phyloP scores from a whole-genome alignment of 768 basidiomycete genomes.

The Cubamyces lactineus region DNA sequence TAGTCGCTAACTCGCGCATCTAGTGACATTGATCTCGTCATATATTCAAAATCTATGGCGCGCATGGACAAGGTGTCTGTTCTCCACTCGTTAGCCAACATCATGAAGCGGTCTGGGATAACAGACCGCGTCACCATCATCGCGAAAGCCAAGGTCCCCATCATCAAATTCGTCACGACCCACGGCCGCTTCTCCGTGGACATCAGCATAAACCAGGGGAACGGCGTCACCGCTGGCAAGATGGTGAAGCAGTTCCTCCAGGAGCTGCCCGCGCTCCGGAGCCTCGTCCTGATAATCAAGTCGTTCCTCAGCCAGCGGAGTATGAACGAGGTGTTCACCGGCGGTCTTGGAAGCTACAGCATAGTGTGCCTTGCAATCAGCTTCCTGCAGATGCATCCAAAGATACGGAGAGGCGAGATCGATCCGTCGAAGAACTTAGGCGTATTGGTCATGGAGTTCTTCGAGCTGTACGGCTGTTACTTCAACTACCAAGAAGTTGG shows the following conservation, averaged over 20 bases:
- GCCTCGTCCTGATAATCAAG: constrained; percentile 87
- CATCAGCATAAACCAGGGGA: constrained; percentile 90
- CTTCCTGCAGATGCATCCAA: constrained; percentile 98
- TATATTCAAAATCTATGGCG: constrained; percentile 78
- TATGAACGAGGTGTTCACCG: constrained; percentile 98
- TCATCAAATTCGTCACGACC: constrained; percentile 90
- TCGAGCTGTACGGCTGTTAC: constrained; percentile 89
- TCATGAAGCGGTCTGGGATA: constrained; percentile 73
- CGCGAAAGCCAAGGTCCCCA: constrained; percentile 92
- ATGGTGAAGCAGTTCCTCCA: constrained; percentile 82
- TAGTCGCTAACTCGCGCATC: not conserved
- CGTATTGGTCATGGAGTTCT: constrained; percentile 95
- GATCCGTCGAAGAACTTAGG: constrained; percentile 88
- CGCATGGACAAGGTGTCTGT: constrained; percentile 68
- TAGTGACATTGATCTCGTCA: constrained; percentile 95
- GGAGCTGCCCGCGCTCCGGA: constrained; percentile 76
- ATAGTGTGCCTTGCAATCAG: constrained; percentile 92
- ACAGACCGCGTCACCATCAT: constrained; percentile 86
- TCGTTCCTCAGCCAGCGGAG: constrained; percentile 85
- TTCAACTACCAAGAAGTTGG: constrained; percentile 94
- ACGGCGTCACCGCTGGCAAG: constrained; percentile 76
- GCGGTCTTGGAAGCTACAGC: constrained; percentile 92
- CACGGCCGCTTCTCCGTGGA: constrained; percentile 88
- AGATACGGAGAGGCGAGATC: constrained; percentile 86
- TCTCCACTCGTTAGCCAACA: constrained; percentile 76